These are phyloP conservation scores for Phaeosphaeria sp. DNA, from an alignment of 2,329 filamentous ascomycete genomes.

Conservation along the genomic window DNA sequence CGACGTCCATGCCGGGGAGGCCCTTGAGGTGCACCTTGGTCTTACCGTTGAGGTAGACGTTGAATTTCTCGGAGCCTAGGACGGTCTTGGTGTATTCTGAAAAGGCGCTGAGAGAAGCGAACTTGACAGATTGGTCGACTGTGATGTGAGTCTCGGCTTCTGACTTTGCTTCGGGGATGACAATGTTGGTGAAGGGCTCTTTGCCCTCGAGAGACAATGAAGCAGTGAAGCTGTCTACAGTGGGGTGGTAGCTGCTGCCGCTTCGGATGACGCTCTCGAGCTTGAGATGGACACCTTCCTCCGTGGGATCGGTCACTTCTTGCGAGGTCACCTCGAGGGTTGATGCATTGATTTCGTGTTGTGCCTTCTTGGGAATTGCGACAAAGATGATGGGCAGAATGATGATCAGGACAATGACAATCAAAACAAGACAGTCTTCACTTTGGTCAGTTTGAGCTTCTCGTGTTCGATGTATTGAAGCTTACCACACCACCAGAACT, in stretches of 20 bases:
- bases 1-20: constrained; percentile 58
- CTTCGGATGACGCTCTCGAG: constrained; percentile 58
- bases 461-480: not conserved
- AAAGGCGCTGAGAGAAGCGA: constrained; percentile 56
- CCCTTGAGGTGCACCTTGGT: constrained; percentile 59
- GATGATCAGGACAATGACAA: constrained; percentile 61
- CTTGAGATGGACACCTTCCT: constrained; percentile 57
- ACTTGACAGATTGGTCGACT: constrained; percentile 53
- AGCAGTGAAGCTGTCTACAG: constrained; percentile 61
- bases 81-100: constrained; percentile 57
- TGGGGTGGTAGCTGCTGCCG: constrained; percentile 60
- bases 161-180: constrained; percentile 54
- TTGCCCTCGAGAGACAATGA: constrained; percentile 56
- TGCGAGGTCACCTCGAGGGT: constrained; percentile 59
- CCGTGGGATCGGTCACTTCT: constrained; percentile 58
- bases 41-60: constrained; percentile 59
- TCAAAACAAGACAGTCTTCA: constrained; percentile 56
- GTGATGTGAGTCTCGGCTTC: constrained; percentile 51
- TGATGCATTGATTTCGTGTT: constrained; percentile 60
- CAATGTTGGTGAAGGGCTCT: constrained; percentile 53
- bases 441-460: constrained; percentile 6
- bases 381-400: constrained; percentile 67
- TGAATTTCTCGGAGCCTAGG: constrained; percentile 57
- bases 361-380: constrained; percentile 65
- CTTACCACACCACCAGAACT: constrained; percentile 50